Evolutionary conservation across 177 flowering plant genomes (phyloP).

Genomic region (Vitis hybrid): DNA sequence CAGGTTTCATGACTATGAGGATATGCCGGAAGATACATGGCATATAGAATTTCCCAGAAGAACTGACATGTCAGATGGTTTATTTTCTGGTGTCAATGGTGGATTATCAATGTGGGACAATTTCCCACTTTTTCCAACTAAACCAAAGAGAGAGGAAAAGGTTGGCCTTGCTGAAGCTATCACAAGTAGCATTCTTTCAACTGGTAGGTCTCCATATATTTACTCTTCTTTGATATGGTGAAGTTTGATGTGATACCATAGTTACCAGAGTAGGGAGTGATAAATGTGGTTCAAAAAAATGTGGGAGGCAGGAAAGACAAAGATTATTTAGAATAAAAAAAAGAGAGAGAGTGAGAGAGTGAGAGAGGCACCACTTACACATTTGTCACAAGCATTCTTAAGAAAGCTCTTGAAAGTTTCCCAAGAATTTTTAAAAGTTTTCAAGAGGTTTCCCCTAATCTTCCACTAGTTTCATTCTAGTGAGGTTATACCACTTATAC

Average conservation of each 20-base stretch:
- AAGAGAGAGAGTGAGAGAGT: too few relatives aligned
- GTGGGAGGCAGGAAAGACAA: too few relatives aligned
- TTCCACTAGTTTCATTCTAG: too few relatives aligned
- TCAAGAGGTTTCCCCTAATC: too few relatives aligned
- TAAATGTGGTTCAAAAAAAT: too few relatives aligned
- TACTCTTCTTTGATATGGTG: constrained; percentile 1
- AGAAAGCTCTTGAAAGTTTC: too few relatives aligned
- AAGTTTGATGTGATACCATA: constrained; percentile 1
- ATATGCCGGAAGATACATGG: constrained; percentile 92
- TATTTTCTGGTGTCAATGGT: constrained; percentile 54
- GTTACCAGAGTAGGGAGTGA: too few relatives aligned
- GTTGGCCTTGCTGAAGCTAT: constrained; percentile 98
- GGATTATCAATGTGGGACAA: constrained; percentile 80
- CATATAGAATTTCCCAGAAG: constrained; percentile 71
- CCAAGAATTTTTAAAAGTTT: too few relatives aligned
- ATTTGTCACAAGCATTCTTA: too few relatives aligned
- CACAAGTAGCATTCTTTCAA: constrained; percentile 81
- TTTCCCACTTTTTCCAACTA: constrained; percentile 57
- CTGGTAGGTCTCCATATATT: constrained; percentile 46
- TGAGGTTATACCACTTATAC: too few relatives aligned
- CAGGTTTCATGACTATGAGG: constrained; percentile 94
- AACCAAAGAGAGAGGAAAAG: constrained; percentile 77
- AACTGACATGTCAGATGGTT: constrained; percentile 65
- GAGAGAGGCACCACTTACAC: too few relatives aligned
- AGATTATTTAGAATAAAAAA: too few relatives aligned